phyloP scores from a whole-genome alignment of 441 rosid species.

The Omphalea diandra region DNA sequence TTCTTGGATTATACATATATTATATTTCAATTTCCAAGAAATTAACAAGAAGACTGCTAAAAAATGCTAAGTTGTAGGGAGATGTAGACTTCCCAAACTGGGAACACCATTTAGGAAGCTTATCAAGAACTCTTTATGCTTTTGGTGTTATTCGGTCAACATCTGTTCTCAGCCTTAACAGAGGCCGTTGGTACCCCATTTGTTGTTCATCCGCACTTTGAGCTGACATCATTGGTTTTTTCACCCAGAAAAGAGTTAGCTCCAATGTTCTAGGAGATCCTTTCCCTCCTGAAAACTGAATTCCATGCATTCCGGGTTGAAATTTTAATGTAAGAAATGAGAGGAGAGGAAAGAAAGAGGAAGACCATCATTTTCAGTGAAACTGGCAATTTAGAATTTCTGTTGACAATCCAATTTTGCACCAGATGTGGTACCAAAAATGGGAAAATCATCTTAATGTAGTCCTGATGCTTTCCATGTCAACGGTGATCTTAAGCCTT shows the following conservation, averaged over 20 bases:
- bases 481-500: too few species aligned
- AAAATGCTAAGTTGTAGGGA: constrained; percentile 64
- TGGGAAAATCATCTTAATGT: too few species aligned
- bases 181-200: constrained; percentile 34
- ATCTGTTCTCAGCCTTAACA: constrained; percentile 85
- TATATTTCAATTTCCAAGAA: constrained; percentile 28
- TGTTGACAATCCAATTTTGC: too few species aligned
- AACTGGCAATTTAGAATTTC: too few species aligned
- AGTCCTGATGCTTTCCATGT: too few species aligned
- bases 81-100: constrained; percentile 84
- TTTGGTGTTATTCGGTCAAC: constrained; percentile 62
- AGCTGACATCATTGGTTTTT: constrained; percentile 26
- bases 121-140: constrained; percentile 44
- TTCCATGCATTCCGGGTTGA: constrained; percentile 34
- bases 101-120: constrained; percentile 79
- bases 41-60: constrained; percentile 59
- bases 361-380: too few species aligned
- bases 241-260: constrained; percentile 51
- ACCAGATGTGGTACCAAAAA: too few species aligned
- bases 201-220: not conserved
- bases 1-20: too few species aligned
- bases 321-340: too few species aligned
- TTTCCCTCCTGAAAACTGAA: constrained; percentile 85
- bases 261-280: constrained; percentile 59
- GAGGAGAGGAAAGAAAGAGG: too few species aligned